These are phyloP conservation scores for Fusarium anthophilum DNA, from an alignment of 2,329 filamentous ascomycete species.

Conservation along the genomic window DNA sequence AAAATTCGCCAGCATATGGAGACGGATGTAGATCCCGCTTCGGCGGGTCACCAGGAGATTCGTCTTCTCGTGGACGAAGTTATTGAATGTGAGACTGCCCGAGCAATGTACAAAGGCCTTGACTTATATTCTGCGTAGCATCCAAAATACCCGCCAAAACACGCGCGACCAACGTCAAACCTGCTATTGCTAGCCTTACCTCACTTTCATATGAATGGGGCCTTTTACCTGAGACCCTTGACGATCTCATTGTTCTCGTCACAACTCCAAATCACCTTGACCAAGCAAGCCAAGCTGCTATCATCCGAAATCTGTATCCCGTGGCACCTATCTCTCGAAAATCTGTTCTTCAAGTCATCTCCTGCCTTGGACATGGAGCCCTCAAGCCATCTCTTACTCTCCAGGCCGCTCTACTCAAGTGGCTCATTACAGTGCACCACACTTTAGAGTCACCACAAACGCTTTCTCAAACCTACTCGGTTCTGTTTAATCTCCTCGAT, in stretches of 20 bases:
- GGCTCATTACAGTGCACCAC: constrained; percentile 81
- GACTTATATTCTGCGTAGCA: constrained; percentile 50
- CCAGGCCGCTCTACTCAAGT: constrained; percentile 77
- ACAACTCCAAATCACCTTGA: constrained; percentile 75
- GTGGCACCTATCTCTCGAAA: constrained; percentile 68
- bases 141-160: constrained; percentile 72
- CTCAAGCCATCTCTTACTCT: constrained; percentile 76
- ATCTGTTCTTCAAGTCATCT: constrained; percentile 72
- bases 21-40: constrained; percentile 38
- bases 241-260: constrained; percentile 72
- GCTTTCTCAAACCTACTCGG: constrained; percentile 75
- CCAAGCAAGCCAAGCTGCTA: constrained; percentile 74
- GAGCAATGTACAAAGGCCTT: neutral
- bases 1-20: constrained; percentile 9
- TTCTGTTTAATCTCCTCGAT: constrained; percentile 84
- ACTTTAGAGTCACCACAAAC: constrained; percentile 70
- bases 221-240: constrained; percentile 67
- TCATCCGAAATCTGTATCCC: constrained; percentile 82
- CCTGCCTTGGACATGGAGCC: constrained; percentile 79
- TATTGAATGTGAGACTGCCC: constrained; percentile 42
- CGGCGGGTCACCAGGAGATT: constrained; percentile 47
- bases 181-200: constrained; percentile 70
- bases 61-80: constrained; percentile 50
- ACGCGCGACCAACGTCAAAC: constrained; percentile 69
- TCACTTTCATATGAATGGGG: constrained; percentile 74